Evolutionary conservation across 495 filamentous ascomycete genomes (phyloP).

Genomic region (Achaetomiella virescens): DNA sequence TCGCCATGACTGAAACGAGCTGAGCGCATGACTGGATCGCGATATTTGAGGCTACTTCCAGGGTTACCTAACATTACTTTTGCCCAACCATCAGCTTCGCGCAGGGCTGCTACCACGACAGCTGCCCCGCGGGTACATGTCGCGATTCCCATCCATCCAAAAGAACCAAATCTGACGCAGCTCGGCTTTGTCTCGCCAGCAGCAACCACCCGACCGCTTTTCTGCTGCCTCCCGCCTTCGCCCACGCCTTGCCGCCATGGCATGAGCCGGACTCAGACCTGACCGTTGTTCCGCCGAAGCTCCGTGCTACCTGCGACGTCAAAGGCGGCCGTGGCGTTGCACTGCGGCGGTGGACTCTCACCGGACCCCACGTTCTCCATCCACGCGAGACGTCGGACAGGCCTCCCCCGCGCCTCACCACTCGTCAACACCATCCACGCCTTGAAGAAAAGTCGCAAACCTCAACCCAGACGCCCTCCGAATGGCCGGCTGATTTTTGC

Average conservation of each 20-base stretch:
- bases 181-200: neutral
- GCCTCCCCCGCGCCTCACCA: no score
- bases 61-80: neutral
- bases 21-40: neutral
- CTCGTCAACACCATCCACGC: neutral
- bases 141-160: neutral
- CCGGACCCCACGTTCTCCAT: neutral
- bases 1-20: constrained; percentile 8
- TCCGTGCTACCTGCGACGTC: neutral
- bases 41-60: neutral
- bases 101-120: neutral
- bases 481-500: constrained; percentile 15
- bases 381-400: neutral
- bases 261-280: neutral
- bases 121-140: neutral
- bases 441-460: neutral
- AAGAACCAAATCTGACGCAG: neutral
- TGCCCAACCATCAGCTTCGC: neutral
- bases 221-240: neutral
- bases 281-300: neutral
- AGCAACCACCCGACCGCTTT: neutral
- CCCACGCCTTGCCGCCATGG: neutral
- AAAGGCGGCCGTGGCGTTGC: constrained; percentile 1
- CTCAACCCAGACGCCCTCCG: constrained; percentile 15
- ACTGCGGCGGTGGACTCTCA: neutral